Evolutionary conservation across 768 basidiomycete species (phyloP), one percentile per base, ranked within the genome.

Genomic region (Leccinum fibrillosum): DNA sequence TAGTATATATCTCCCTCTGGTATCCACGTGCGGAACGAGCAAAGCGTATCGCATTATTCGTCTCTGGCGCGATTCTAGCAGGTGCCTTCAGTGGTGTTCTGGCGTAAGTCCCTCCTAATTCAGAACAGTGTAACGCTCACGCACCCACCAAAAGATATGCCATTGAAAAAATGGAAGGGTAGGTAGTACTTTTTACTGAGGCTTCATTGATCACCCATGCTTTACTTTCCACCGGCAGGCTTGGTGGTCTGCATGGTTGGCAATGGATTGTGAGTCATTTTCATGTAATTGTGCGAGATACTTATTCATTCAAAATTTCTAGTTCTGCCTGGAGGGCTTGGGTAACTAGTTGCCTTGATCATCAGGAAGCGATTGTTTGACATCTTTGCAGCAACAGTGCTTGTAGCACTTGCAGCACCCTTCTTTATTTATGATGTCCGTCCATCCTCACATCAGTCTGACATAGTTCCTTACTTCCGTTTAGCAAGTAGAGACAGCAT

Each of bases 1-100:
- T 73, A 15, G 82, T 72, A 59, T 77, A 75, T 37, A 66, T 85
- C 30, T 82, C 82, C 4, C 66, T 79, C 49, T 87, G 84, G 85
- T 83, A 89, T 66, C 77, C 82, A 9, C 74, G 81, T 44, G 70
- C 74, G 37, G 85, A 86, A 63, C 80, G 80, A 47, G 84, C 80
- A 11, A 72, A 71, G 58, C 80, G 86, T 42, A 74, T 82, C 34
- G 82, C 85, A 2, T 68, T 86, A 9, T 85, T 88, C 75, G 79
- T 81, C 67, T 78, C 80, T 17, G 81, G 82, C 49, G 82, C 84
- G 13, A 84, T 82, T 2, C 56, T 81, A 50, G 79, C 82, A 26
- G 84, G 77, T 35, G 69, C 72, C 57, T 82, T 73, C 63, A 76
- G 80, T 52, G 82, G 83, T 30, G 56, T 83, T 48, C 70, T 68